phyloP scores from a whole-genome alignment of 2,329 filamentous ascomycete genomes.

The Aspergillus glaucus region DNA sequence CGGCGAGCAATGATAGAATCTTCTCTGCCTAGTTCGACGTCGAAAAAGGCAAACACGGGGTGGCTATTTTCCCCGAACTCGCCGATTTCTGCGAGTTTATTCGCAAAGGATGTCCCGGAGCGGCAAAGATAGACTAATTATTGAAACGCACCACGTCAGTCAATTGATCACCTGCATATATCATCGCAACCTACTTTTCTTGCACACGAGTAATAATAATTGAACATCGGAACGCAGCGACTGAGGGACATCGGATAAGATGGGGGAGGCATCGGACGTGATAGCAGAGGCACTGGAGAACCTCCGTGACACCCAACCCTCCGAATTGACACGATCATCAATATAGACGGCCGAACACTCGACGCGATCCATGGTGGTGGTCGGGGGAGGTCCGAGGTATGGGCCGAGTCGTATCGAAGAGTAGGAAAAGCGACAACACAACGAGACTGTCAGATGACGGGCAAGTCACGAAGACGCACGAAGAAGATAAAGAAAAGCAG shows the following conservation, averaged over 20 bases:
- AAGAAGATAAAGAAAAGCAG: constrained; percentile 1
- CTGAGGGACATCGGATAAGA: constrained; percentile 35
- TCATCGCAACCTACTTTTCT: constrained; percentile 42
- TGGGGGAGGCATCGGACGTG: constrained; percentile 20
- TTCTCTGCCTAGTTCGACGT: constrained; percentile 40
- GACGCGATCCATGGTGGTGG: constrained; percentile 34
- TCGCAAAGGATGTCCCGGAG: constrained; percentile 47
- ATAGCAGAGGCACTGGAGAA: constrained; percentile 20
- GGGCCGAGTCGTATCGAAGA: not conserved
- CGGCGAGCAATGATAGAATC: constrained; percentile 29
- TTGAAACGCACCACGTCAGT: constrained; percentile 2
- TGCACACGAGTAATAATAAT: constrained; percentile 46
- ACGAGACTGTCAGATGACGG: not conserved
- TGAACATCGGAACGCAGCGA: constrained; percentile 45
- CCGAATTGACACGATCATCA: constrained; percentile 39
- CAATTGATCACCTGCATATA: constrained; percentile 3
- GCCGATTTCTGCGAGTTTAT: constrained; percentile 47
- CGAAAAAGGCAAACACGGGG: constrained; percentile 52
- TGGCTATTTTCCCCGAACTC: constrained; percentile 42
- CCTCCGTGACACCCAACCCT: constrained; percentile 38
- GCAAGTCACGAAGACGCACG: not conserved
- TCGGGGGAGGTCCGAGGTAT: not conserved
- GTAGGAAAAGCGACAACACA: not conserved
- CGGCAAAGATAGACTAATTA: constrained; percentile 49
- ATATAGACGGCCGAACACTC: constrained; percentile 42